phyloP scores from a whole-genome alignment of 2,329 filamentous ascomycete species.

The Sarocladiaceae sp. region DNA sequence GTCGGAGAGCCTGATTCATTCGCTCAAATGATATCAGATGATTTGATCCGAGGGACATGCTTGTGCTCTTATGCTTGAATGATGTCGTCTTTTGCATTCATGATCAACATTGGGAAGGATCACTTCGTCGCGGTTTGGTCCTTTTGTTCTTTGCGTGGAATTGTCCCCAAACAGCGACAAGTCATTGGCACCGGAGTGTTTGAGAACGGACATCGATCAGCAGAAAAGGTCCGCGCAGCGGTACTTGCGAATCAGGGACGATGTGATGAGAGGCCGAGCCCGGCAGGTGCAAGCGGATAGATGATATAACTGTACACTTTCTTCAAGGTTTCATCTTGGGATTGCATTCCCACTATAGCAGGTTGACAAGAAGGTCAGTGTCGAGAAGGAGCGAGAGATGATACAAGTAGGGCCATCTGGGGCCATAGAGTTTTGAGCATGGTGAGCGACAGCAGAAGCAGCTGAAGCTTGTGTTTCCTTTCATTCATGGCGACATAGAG shows the following conservation, averaged over 20 bases:
- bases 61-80: slow-evolving; percentile 19
- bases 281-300: not conserved
- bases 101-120: slow-evolving; percentile 4
- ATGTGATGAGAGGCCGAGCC: too few species aligned
- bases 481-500: too few species aligned
- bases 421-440: too few species aligned
- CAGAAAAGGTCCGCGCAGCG: too few species aligned
- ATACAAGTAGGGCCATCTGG: too few species aligned
- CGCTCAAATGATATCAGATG: not conserved
- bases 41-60: slow-evolving; percentile 6
- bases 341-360: too few species aligned
- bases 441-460: not conserved
- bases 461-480: not conserved
- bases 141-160: not conserved
- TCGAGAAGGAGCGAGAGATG: too few species aligned
- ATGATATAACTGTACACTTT: not conserved
- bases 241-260: too few species aligned
- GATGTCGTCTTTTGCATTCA: not conserved
- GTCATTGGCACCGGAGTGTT: too few species aligned
- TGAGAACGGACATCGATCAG: too few species aligned
- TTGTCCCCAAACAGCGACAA: not conserved
- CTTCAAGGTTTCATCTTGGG: not conserved
- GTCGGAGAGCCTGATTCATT: slow-evolving; percentile 32
- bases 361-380: too few species aligned
- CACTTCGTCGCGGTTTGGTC: not conserved